Conservation (phyloP, 169 alveolate genomes). For the Eimeria sp. region DNA sequence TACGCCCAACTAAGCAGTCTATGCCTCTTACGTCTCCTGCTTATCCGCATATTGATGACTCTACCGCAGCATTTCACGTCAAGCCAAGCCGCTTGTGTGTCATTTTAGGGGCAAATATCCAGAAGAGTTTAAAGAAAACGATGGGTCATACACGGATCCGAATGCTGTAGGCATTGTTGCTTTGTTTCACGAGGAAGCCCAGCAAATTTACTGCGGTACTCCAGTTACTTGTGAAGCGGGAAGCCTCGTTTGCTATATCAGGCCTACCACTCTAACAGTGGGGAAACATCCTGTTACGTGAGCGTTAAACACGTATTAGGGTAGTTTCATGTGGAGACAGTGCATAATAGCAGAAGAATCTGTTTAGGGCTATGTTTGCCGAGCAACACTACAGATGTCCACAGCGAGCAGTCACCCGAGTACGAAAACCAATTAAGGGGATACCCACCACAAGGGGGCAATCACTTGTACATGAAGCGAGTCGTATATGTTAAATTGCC, state of each 20-base stretch:
- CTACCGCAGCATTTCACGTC: background rate
- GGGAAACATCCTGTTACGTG: constrained; percentile 14
- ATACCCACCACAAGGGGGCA: background rate
- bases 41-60: too few species aligned
- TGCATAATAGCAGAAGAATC: too few species aligned
- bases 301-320: background rate
- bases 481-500: background rate
- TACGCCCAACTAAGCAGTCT: background rate
- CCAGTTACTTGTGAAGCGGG: background rate
- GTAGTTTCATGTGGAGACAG: background rate
- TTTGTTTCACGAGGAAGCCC: background rate
- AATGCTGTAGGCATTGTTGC: constrained; percentile 50
- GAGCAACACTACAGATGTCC: too few species aligned
- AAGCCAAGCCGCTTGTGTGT: background rate
- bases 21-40: too few species aligned
- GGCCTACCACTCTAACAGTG: background rate
- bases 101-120: background rate
- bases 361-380: too few species aligned
- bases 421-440: too few species aligned
- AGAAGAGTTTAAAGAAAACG: background rate
- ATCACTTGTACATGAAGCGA: too few species aligned
- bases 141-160: background rate
- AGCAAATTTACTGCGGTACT: constrained; percentile 6
- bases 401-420: too few species aligned
- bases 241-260: constrained; percentile 7